Evolutionary conservation across 2,329 filamentous ascomycete species (phyloP).

Genomic region (Verruconis gallopava): DNA sequence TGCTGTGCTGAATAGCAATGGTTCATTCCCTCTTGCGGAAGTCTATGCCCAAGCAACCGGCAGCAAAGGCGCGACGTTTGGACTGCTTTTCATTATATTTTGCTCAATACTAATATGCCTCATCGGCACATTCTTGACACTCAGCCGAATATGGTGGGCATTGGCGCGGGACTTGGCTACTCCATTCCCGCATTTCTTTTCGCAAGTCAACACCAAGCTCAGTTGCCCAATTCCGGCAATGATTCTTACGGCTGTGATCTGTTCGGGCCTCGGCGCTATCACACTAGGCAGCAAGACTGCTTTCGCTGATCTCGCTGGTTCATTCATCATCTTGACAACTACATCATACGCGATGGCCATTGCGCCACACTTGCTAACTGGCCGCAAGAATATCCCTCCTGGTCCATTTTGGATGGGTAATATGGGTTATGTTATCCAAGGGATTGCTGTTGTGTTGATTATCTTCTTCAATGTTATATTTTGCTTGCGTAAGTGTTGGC

Average conservation of each 20-base stretch:
- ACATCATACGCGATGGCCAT: constrained; percentile 41
- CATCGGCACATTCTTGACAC: constrained; percentile 39
- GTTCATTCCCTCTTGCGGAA: constrained; percentile 49
- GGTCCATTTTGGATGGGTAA: constrained; percentile 43
- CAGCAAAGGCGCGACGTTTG: constrained; percentile 15
- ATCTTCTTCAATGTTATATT: constrained; percentile 45
- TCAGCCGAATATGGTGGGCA: constrained; percentile 33
- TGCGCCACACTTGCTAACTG: constrained; percentile 37
- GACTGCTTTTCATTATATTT: constrained; percentile 39
- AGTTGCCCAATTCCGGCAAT: constrained; percentile 49
- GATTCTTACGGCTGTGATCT: constrained; percentile 35
- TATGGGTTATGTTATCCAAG: constrained; percentile 38
- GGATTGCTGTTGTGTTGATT: constrained; percentile 39
- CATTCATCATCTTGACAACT: constrained; percentile 44
- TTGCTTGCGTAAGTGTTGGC: constrained; percentile 39
- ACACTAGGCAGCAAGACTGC: constrained; percentile 42
- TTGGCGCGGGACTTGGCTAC: constrained; percentile 48
- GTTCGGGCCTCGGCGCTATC: constrained; percentile 37
- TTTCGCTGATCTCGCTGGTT: constrained; percentile 45
- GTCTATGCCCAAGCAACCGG: constrained; percentile 45
- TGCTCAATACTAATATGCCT: constrained; percentile 39
- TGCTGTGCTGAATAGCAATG: constrained; percentile 34
- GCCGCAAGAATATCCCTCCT: constrained; percentile 37
- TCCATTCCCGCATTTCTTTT: constrained; percentile 41
- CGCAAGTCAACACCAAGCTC: constrained; percentile 39